phyloP scores from a whole-genome alignment of 257 asterid species.

The Voacanga thouarsii region DNA sequence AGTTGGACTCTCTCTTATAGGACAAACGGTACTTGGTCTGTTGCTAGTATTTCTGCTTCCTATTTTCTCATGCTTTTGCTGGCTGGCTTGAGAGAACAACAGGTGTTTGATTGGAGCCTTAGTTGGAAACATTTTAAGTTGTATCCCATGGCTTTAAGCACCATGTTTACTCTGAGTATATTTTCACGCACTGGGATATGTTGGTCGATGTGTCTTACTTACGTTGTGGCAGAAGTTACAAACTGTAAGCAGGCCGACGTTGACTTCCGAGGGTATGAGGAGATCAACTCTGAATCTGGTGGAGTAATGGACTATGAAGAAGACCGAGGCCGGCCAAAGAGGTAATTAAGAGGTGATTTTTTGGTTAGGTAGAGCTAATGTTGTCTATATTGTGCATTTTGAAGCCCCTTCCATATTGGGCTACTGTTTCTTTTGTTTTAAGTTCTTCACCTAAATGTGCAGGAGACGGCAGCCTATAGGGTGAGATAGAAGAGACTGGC shows the following conservation, averaged over 20 bases:
- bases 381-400: not conserved
- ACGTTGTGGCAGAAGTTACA: conserved; percentile 95
- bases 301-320: conserved; percentile 98
- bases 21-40: not conserved
- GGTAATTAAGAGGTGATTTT: conserved; percentile 42
- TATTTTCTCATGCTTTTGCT: not conserved
- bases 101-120: not conserved
- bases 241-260: conserved; percentile 87
- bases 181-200: conserved; percentile 47
- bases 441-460: conserved; percentile 20
- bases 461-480: conserved; percentile 91
- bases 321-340: conserved; percentile 83
- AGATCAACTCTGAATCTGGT: conserved; percentile 81
- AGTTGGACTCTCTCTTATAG: not conserved
- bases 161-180: conserved; percentile 19
- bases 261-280: conserved; percentile 83
- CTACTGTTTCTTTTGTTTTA: not conserved
- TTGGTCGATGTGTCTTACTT: conserved; percentile 87
- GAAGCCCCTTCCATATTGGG: not conserved
- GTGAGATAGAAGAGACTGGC: conserved; percentile 39
- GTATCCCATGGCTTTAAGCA: conserved; percentile 4
- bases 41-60: not conserved
- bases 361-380: not conserved
- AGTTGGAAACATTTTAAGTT: not conserved
- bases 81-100: not conserved